These are phyloP conservation scores for Trametes coccinea DNA, from an alignment of 768 basidiomycete species.

Conservation along the genomic window DNA sequence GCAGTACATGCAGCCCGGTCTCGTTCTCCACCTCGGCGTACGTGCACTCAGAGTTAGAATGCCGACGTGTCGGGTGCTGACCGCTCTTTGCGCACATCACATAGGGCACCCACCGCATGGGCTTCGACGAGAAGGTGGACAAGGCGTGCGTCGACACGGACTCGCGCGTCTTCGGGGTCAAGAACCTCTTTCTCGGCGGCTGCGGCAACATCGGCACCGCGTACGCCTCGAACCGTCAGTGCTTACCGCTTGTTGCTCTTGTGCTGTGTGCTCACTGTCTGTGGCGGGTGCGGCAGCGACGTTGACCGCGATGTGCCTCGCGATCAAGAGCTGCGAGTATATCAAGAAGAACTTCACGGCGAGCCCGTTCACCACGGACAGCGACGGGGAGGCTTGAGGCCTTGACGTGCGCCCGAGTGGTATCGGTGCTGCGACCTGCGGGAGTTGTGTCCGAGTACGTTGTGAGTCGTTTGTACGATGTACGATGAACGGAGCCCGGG, in stretches of 20 bases:
- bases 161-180: constrained; percentile 27
- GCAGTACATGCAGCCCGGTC: constrained; percentile 34
- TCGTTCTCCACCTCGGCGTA: constrained; percentile 25
- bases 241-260: too few species aligned
- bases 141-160: constrained; percentile 28
- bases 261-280: not conserved
- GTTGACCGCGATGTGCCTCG: constrained; percentile 2
- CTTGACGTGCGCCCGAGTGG: too few species aligned
- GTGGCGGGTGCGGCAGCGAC: not conserved
- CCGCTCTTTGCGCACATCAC: too few species aligned
- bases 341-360: constrained; percentile 1
- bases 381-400: too few species aligned
- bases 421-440: too few species aligned
- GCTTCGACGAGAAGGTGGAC: constrained; percentile 22
- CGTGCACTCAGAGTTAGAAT: not conserved
- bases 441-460: too few species aligned
- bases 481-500: too few species aligned
- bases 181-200: constrained; percentile 37
- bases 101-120: constrained; percentile 8
- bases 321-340: constrained; percentile 5
- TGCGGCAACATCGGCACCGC: constrained; percentile 7
- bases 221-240: constrained; percentile 5
- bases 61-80: too few species aligned
- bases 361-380: not conserved
- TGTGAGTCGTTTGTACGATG: too few species aligned